phyloP scores from a whole-genome alignment of 768 basidiomycete species.

The Pulveroboletus sp. region DNA sequence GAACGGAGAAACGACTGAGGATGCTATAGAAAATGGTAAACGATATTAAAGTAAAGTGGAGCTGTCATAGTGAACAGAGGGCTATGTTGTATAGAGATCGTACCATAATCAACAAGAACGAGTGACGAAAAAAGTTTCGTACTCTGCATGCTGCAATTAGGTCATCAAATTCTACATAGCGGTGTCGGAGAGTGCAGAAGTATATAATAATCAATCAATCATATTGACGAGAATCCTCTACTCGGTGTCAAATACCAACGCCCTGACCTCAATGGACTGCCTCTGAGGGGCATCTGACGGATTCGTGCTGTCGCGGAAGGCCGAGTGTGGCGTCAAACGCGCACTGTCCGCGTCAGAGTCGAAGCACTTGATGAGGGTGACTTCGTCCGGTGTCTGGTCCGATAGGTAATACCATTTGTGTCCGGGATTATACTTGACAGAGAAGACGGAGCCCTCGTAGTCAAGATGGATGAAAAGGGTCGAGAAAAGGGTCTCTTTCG shows the following conservation, averaged over 20 bases:
- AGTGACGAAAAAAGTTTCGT: no score
- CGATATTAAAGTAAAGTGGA: no score
- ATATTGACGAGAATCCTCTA: neutral
- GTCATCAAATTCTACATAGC: neutral
- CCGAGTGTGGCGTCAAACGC: slow-evolving; percentile 39
- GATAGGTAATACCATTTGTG: slow-evolving; percentile 39
- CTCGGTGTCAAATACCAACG: slow-evolving; percentile 28
- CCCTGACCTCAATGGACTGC: slow-evolving; percentile 42
- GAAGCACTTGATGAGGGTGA: slow-evolving; percentile 41
- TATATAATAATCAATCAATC: neutral
- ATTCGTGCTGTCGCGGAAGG: slow-evolving; percentile 35
- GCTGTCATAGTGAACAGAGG: no score
- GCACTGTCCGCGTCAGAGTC: slow-evolving; percentile 39
- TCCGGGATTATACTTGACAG: slow-evolving; percentile 32
- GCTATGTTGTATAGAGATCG: no score
- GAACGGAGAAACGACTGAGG: no score
- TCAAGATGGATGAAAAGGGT: slow-evolving; percentile 34
- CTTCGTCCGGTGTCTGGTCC: slow-evolving; percentile 39
- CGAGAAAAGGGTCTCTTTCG: slow-evolving; percentile 36
- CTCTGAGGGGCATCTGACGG: slow-evolving; percentile 35
- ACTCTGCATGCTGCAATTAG: no score
- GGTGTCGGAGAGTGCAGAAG: neutral
- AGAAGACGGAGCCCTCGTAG: slow-evolving; percentile 33
- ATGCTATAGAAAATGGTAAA: no score
- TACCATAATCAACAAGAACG: no score